phyloP scores from a whole-genome alignment of 2,329 filamentous ascomycete species.

The Ascochyta lentis region DNA sequence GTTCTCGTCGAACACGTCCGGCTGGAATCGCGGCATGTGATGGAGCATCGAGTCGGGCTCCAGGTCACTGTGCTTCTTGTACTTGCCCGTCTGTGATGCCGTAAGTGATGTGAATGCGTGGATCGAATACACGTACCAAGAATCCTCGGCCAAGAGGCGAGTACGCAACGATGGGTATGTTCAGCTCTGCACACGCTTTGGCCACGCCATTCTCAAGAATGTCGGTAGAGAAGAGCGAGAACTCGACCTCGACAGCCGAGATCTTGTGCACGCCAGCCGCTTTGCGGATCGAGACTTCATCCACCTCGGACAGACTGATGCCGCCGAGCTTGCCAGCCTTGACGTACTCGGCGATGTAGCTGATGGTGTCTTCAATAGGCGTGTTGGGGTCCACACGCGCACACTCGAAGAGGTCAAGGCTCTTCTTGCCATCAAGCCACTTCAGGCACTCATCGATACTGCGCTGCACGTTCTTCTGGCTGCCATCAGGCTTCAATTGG shows the following conservation, averaged over 20 bases:
- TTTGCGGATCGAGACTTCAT: conserved; percentile 54
- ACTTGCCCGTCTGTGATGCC: conserved; percentile 46
- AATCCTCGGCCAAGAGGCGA: conserved; percentile 72
- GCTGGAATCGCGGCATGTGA: conserved; percentile 65
- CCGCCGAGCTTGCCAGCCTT: conserved; percentile 55
- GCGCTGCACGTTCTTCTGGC: conserved; percentile 49
- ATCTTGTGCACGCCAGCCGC: conserved; percentile 63
- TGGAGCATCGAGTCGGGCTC: conserved; percentile 61
- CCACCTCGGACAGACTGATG: conserved; percentile 55
- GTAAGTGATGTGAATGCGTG: conserved; percentile 22
- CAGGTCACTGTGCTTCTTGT: conserved; percentile 63
- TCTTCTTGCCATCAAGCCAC: conserved; percentile 56
- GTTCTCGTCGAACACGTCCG: conserved; percentile 70
- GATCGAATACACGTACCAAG: conserved; percentile 41
- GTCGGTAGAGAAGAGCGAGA: conserved; percentile 64
- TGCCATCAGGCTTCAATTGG: conserved; percentile 49
- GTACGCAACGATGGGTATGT: conserved; percentile 73
- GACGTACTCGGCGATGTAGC: conserved; percentile 49
- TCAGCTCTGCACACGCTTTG: conserved; percentile 63
- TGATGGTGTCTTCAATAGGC: conserved; percentile 55
- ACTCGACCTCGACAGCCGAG: conserved; percentile 66
- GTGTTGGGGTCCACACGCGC: conserved; percentile 54
- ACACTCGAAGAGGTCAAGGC: conserved; percentile 57
- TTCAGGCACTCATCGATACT: conserved; percentile 56
- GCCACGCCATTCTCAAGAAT: conserved; percentile 66